Conservation (phyloP, 768 basidiomycete species). For the Naematelia aurantialba region DNA sequence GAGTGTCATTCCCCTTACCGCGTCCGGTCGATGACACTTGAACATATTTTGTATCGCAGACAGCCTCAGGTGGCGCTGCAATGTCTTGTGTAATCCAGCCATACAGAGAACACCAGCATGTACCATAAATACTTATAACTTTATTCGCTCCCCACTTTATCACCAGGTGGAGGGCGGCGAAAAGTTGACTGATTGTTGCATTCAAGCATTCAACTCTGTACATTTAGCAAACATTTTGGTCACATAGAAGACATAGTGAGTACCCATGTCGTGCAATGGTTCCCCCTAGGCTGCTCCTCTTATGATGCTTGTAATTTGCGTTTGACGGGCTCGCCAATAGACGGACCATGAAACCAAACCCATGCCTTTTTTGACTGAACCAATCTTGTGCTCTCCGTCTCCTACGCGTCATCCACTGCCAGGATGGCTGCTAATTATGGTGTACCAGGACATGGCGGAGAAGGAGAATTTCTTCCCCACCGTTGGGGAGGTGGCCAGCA, state of each 20-base stretch:
- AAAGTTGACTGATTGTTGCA: background rate
- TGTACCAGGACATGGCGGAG: slow-evolving; percentile 19
- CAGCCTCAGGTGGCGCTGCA: too few species aligned
- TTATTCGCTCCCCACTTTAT: background rate
- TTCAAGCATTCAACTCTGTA: background rate
- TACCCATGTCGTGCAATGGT: background rate
- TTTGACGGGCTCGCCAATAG: slow-evolving; percentile 23
- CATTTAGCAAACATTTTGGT: background rate
- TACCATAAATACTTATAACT: background rate
- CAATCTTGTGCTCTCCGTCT: slow-evolving; percentile 4
- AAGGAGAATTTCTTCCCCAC: slow-evolving; percentile 58
- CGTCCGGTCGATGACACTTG: slow-evolving; percentile 26
- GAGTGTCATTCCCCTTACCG: slow-evolving; percentile 36
- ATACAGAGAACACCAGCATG: background rate
- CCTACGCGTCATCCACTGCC: background rate
- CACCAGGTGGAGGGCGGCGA: background rate
- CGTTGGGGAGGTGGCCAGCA: slow-evolving; percentile 59
- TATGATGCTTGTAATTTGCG: slow-evolving; percentile 45
- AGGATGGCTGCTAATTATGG: background rate
- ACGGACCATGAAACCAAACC: slow-evolving; percentile 32
- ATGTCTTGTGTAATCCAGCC: background rate
- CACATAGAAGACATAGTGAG: too few species aligned
- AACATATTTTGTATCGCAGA: background rate
- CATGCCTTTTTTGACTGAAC: slow-evolving; percentile 46
- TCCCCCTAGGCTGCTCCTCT: slow-evolving; percentile 2